Evolutionary conservation across 176 grass and related monocot species (phyloP), one percentile per base, ranked within the genome.

Genomic region (Juncus inflexus): DNA sequence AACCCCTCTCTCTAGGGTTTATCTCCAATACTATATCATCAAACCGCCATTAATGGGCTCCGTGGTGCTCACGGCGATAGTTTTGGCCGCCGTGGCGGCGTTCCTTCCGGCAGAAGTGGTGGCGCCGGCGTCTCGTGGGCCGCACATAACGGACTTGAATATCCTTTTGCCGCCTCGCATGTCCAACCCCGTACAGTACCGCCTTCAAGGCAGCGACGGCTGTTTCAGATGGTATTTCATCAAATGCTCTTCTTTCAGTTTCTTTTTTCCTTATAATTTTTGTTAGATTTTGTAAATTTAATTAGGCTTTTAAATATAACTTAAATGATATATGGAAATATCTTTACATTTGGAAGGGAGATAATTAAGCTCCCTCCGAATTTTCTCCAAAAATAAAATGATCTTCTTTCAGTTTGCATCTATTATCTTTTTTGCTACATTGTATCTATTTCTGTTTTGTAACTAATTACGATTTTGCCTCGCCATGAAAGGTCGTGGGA

Each of bases 71-170:
- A 74, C 52, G 50, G 75, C 40, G 55, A 80, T 68, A 67, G 52
- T 56, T 43, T 56, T 58, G 76, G 68, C 50, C 37, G 61, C 58
- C 60, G 16, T 76, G 50, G 69, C 55, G 11, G 75, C 60, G 65
- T 70, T 37, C 69, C 42, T 52, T 9, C n/a, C 35, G 66, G 58
- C 65, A 58, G 62, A 58, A 62, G 63, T 67, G 4, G 58, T 49
- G 66, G 51, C 60, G 39, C 50, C 55, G 54, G 70, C 15, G 37
- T 66, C 53, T 38, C 70, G 73, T 42, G 91, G 91, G 6, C 91
- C 91, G 37, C 91, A 88, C 65, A 83, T 96, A 69, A 80, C 84
- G n/a, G 91, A 96, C 63, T 74, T 96, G 50, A 96, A 90, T 79
- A 85, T 96, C 59, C 87, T 96, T 15, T 70, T 96, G 59, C 87